Evolutionary conservation across 805 yeast genomes (phyloP).

Genomic region (Zygosaccharomyces siamensis): DNA sequence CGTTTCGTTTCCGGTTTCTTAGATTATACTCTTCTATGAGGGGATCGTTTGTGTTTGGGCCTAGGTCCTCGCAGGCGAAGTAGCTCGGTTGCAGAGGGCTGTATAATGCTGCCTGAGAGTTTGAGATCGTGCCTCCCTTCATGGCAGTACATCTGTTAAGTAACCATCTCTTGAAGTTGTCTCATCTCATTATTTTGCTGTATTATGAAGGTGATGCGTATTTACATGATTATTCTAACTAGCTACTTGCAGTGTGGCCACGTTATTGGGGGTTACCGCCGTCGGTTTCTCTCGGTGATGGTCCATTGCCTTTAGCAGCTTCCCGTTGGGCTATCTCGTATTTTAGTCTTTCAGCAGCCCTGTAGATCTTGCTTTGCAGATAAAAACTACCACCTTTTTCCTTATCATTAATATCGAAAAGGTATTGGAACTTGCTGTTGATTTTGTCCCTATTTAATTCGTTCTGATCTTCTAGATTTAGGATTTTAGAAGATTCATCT

Average conservation of each 20-base stretch:
- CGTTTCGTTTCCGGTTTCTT: constrained; percentile 42
- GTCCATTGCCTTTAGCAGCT: constrained; percentile 10
- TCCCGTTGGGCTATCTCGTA: constrained; percentile 50
- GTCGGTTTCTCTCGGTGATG: constrained; percentile 1
- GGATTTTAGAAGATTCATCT: constrained; percentile 87
- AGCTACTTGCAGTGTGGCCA: background rate
- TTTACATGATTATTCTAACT: background rate
- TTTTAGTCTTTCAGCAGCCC: constrained; percentile 89
- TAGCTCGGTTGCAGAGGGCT: constrained; percentile 33
- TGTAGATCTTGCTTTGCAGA: constrained; percentile 83
- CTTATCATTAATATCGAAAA: constrained; percentile 84
- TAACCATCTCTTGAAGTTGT: background rate
- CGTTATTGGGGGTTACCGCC: constrained; percentile 2
- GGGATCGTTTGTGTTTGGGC: constrained; percentile 13
- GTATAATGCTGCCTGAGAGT: constrained; percentile 33
- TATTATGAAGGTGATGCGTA: background rate
- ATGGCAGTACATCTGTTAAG: constrained; percentile 31
- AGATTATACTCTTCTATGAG: constrained; percentile 34
- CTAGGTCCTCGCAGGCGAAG: constrained; percentile 6
- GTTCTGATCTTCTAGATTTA: constrained; percentile 64
- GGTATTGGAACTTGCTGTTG: constrained; percentile 67
- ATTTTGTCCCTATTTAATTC: constrained; percentile 54
- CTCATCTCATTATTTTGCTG: background rate
- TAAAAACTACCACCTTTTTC: constrained; percentile 97
- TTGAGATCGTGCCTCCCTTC: constrained; percentile 36